Evolutionary conservation across 2,329 filamentous ascomycete genomes (phyloP), one percentile per base, ranked within the genome.

Genomic region (Ophiostoma sp.): DNA sequence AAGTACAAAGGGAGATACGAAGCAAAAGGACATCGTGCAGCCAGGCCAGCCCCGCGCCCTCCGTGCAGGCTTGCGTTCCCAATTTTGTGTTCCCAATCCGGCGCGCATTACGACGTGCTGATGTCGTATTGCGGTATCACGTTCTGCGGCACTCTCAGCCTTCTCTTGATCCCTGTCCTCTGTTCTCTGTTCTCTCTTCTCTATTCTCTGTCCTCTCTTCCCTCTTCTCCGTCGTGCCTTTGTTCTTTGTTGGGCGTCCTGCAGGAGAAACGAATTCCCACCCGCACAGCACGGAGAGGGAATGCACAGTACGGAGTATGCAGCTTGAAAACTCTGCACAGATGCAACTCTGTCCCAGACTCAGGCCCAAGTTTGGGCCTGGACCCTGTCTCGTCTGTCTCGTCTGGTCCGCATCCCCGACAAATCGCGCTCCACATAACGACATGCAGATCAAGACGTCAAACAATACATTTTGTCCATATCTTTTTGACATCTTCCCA

Each of bases 271-370:
- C 5, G 6, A 28, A 15, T n/a, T n/a, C 33, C 48, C 48, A 22
- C 45, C 31, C 31, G 28, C 66, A 25, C 31, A 25, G 28, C 45
- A 57, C 22, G 25, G 12, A 25, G 25, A 25, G 19, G 7, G 6
- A 17, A 39, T 36, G 48, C 45, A 12, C n/a, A n/a, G n/a, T n/a
- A n/a, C n/a, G n/a, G n/a, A n/a, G n/a, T n/a, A 39, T 36, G 48
- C 45, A 12, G 48, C 66, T 55, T 69, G 66, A 71, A 71, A 71
- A 63, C 57, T 64, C 69, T 71, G 42, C 69, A 52, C 69, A 42
- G 19, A 71, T 71, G 28, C 69, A 64, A 71, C 69, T 25, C 57
- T 64, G 31, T 36, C 33, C 31, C 22, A 31, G 8, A 5, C 31
- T 15, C 12, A 45, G 7, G 19, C 19, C 19, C n/a, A 52, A n/a